Percentiles rank a stretch among this genome's conserved stretches.
Evolutionary conservation across 768 basidiomycete species (phyloP).

Genomic region (Naganishia onofrii): DNA sequence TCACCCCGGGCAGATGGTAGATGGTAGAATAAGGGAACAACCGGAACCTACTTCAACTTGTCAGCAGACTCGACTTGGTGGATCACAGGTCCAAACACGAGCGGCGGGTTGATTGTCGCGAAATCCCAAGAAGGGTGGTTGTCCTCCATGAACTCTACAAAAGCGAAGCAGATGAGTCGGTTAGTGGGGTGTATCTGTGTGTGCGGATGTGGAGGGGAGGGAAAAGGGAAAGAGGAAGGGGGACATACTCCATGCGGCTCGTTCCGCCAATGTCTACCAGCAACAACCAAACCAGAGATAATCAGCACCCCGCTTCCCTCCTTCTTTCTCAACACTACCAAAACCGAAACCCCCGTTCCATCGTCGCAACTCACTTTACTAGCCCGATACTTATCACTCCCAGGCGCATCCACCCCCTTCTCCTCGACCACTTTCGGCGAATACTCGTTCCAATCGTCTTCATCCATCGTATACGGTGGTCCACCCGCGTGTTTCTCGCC

Average conservation of each 20-base stretch:
- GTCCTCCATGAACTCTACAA: conserved; percentile 43
- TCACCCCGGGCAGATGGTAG: too few relatives aligned
- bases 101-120: conserved; percentile 52
- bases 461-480: conserved; percentile 41
- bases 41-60: conserved; percentile 50
- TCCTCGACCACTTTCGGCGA: conserved; percentile 57
- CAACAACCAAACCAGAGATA: not conserved
- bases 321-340: not conserved
- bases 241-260: conserved; percentile 38
- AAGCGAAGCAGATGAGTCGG: too few relatives aligned
- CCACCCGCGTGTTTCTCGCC: conserved; percentile 47
- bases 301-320: not conserved
- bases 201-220: too few relatives aligned
- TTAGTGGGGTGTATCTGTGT: too few relatives aligned
- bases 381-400: conserved; percentile 51
- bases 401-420: conserved; percentile 56
- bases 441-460: conserved; percentile 63
- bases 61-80: conserved; percentile 53
- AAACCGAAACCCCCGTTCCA: too few relatives aligned
- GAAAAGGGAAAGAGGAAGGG: not conserved
- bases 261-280: conserved; percentile 43
- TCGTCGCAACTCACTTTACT: too few relatives aligned
- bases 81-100: conserved; percentile 52
- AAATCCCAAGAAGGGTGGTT: conserved; percentile 47
- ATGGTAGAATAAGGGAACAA: too few relatives aligned